These are phyloP conservation scores for Sicyos baderoa DNA, from an alignment of 306 rosid genomes.

Conservation along the genomic window DNA sequence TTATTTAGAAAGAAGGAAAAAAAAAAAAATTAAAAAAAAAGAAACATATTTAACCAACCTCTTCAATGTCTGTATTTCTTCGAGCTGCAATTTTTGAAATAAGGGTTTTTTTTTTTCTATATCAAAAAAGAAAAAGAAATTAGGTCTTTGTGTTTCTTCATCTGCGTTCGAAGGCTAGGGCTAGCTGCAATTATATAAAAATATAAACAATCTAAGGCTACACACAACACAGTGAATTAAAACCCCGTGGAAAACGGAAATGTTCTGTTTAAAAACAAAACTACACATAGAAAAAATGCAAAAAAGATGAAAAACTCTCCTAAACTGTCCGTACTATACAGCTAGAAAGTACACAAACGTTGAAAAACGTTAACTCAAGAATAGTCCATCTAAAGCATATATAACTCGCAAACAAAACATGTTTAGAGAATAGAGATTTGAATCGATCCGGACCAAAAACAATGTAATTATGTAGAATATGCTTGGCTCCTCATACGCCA, in stretches of 20 bases:
- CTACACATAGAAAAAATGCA: too few species aligned
- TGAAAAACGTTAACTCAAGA: background rate
- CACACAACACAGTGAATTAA: too few species aligned
- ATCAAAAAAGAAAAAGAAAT: background rate
- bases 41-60: background rate
- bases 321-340: too few species aligned
- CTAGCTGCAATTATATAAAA: background rate
- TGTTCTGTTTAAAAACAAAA: too few species aligned
- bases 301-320: too few species aligned
- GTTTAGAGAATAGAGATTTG: background rate
- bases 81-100: background rate
- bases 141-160: background rate
- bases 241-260: too few species aligned
- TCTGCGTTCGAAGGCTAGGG: background rate
- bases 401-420: too few species aligned
- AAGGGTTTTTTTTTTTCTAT: background rate
- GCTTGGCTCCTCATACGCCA: constrained; percentile 32
- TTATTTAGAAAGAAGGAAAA: background rate
- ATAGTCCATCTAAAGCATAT: background rate
- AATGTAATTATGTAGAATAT: background rate
- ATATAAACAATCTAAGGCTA: too few species aligned
- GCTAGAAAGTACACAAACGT: background rate
- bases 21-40: background rate
- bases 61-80: background rate
- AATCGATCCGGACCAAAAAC: background rate